These are phyloP conservation scores for Colletotrichum sp. DNA, from an alignment of 2,329 filamentous ascomycete genomes.

Conservation along the genomic window DNA sequence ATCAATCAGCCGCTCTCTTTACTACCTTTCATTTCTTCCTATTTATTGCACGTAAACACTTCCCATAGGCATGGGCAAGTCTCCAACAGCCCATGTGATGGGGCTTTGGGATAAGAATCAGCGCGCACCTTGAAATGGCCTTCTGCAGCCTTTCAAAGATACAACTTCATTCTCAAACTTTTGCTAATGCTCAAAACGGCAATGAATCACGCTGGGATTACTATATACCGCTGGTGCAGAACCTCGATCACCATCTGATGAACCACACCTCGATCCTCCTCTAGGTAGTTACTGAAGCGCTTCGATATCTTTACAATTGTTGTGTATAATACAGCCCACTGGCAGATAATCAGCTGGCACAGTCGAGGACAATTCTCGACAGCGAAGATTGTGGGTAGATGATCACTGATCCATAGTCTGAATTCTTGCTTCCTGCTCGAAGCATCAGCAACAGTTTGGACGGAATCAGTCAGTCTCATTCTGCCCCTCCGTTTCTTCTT, in stretches of 20 bases:
- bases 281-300: neutral
- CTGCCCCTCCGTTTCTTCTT: neutral
- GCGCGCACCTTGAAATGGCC: too few relatives aligned
- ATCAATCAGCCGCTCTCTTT: neutral
- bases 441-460: too few relatives aligned
- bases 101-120: neutral
- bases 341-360: too few relatives aligned
- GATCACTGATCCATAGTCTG: too few relatives aligned
- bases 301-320: accelerated
- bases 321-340: neutral
- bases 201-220: neutral
- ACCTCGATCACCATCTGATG: neutral
- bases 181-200: too few relatives aligned
- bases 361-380: too few relatives aligned
- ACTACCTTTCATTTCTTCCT: neutral
- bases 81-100: neutral
- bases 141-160: too few relatives aligned
- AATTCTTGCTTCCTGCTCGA: too few relatives aligned
- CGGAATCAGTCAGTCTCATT: too few relatives aligned
- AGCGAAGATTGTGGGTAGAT: too few relatives aligned
- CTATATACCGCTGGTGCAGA: neutral
- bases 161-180: too few relatives aligned
- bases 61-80: accelerated
- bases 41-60: neutral
- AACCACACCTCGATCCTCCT: neutral